Conservation (phyloP, 495 filamentous ascomycete species). For the Pyronema domesticum region DNA sequence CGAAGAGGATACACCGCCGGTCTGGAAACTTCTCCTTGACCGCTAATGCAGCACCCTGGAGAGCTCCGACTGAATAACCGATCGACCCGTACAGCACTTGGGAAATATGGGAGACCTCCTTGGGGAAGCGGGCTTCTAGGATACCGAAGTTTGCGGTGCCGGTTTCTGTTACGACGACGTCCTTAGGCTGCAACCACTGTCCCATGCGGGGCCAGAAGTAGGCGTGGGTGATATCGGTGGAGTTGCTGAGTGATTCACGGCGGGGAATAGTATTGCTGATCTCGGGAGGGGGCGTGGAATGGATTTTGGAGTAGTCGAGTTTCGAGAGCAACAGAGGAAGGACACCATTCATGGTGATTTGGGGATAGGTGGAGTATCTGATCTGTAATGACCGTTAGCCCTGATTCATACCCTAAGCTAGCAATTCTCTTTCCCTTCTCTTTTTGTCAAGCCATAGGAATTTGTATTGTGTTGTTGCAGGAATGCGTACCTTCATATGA, state of each 20-base stretch:
- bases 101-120: constrained; percentile 53
- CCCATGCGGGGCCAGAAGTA: constrained; percentile 77
- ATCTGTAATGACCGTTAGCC: constrained; percentile 20
- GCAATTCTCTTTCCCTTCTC: neutral
- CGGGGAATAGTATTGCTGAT: constrained; percentile 39
- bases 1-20: constrained; percentile 60
- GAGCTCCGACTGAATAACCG: constrained; percentile 62
- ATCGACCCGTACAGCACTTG: constrained; percentile 86
- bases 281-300: constrained; percentile 27
- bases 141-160: constrained; percentile 84
- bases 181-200: constrained; percentile 54
- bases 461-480: too few species aligned
- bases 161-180: constrained; percentile 75
- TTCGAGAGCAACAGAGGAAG: constrained; percentile 50
- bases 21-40: constrained; percentile 35
- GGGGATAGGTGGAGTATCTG: constrained; percentile 66
- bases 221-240: constrained; percentile 50
- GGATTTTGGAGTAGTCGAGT: constrained; percentile 40
- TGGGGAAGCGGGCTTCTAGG: constrained; percentile 70
- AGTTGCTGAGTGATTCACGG: constrained; percentile 30
- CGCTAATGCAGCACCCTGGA: constrained; percentile 58
- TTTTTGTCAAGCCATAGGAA: neutral
- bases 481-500: constrained; percentile 39
- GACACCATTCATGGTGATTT: constrained; percentile 73
- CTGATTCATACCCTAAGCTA: constrained; percentile 10